These are phyloP conservation scores for Lupinus albus DNA, from an alignment of 306 rosid species.

Conservation along the genomic window DNA sequence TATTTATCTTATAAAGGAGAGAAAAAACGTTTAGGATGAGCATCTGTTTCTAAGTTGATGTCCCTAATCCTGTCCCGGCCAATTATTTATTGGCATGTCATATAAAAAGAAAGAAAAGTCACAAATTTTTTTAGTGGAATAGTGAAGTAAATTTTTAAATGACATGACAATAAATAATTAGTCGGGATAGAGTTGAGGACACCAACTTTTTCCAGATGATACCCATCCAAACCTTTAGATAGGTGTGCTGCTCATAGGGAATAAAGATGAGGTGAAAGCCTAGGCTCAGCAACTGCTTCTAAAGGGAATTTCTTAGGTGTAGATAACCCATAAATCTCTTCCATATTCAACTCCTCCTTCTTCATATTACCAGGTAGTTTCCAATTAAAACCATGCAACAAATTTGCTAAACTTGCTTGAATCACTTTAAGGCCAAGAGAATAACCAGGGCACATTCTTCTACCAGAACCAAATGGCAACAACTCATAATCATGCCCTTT, in stretches of 20 bases:
- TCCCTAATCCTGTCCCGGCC: too few relatives aligned
- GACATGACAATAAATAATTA: too few relatives aligned
- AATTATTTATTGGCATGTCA: too few relatives aligned
- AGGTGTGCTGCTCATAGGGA: conserved; percentile 10
- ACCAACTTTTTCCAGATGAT: too few relatives aligned
- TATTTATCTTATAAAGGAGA: too few relatives aligned
- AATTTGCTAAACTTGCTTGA: conserved; percentile 72
- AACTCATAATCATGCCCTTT: conserved; percentile 74
- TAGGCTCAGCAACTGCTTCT: conserved; percentile 50
- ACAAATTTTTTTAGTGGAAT: too few relatives aligned
- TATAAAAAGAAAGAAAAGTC: too few relatives aligned
- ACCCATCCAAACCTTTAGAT: too few relatives aligned
- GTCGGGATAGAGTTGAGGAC: too few relatives aligned
- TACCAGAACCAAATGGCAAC: conserved; percentile 85
- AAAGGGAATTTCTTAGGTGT: conserved; percentile 66
- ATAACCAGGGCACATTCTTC: conserved; percentile 91
- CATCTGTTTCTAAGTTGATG: too few relatives aligned
- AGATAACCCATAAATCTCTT: conserved; percentile 70
- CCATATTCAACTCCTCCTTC: conserved; percentile 68
- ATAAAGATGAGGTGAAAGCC: conserved; percentile 66
- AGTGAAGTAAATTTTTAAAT: too few relatives aligned
- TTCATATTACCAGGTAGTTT: conserved; percentile 47
- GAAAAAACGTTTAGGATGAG: too few relatives aligned
- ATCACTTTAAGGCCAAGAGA: conserved; percentile 77
- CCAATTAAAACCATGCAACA: conserved; percentile 87